These are phyloP conservation scores for Fusarium verticillioides DNA, from an alignment of 2,329 filamentous ascomycete species.

Conservation along the genomic window DNA sequence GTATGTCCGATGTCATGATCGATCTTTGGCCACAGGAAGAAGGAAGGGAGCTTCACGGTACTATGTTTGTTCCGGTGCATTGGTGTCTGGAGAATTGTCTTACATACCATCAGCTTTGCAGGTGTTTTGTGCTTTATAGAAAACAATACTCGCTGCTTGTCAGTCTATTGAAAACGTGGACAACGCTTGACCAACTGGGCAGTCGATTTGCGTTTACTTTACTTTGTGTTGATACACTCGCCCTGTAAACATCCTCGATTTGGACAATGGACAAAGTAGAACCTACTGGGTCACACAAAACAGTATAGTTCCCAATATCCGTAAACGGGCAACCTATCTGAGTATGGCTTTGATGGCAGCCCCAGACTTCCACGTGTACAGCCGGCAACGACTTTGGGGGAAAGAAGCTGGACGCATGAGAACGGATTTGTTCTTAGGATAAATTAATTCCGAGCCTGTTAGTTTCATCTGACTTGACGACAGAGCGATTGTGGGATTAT, in stretches of 20 bases:
- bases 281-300: background rate
- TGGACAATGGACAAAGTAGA: background rate
- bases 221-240: background rate
- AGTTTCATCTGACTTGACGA: conserved; percentile 1
- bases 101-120: conserved; percentile 33
- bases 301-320: background rate
- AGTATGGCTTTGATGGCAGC: conserved; percentile 14
- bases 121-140: conserved; percentile 34
- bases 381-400: background rate
- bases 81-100: conserved; percentile 42
- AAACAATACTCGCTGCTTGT: conserved; percentile 7
- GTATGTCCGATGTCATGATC: background rate
- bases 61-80: conserved; percentile 39
- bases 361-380: conserved; percentile 31
- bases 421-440: background rate
- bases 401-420: conserved; percentile 17
- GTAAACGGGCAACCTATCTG: background rate
- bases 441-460: conserved; percentile 1
- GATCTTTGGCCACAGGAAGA: background rate
- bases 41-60: conserved; percentile 15
- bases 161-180: background rate
- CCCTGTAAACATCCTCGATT: background rate
- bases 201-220: background rate
- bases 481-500: background rate
- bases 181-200: background rate